These are phyloP conservation scores for Teunomyces tritomae DNA, from an alignment of 805 yeast genomes.

Conservation along the genomic window DNA sequence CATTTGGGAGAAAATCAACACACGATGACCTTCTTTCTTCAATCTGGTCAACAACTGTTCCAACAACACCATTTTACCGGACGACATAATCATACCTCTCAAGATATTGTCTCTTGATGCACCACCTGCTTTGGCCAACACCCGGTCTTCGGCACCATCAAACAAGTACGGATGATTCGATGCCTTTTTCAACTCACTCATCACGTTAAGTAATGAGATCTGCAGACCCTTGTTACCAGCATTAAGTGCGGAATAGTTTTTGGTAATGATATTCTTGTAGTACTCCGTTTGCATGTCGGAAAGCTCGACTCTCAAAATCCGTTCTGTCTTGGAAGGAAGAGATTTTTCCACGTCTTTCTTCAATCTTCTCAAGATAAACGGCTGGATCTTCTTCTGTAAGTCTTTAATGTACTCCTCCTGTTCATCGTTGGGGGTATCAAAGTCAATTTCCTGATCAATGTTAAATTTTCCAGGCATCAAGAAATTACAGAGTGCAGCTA, in stretches of 20 bases:
- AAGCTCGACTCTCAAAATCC: conserved; percentile 90
- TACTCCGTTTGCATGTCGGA: conserved; percentile 94
- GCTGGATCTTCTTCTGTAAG: conserved; percentile 80
- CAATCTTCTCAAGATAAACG: conserved; percentile 87
- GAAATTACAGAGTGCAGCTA: conserved; percentile 92
- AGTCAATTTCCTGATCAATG: conserved; percentile 93
- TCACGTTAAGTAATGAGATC: conserved; percentile 81
- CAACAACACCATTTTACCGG: conserved; percentile 95
- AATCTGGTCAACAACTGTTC: conserved; percentile 85
- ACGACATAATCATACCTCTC: conserved; percentile 92
- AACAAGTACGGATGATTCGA: conserved; percentile 95
- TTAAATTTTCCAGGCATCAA: conserved; percentile 91
- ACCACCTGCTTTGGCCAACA: conserved; percentile 61
- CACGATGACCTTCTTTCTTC: conserved; percentile 93
- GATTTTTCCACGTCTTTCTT: conserved; percentile 98
- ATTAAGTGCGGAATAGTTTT: conserved; percentile 87
- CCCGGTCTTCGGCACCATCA: conserved; percentile 86
- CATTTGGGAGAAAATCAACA: conserved; percentile 94
- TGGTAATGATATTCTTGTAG: conserved; percentile 88
- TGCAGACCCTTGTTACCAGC: conserved; percentile 80
- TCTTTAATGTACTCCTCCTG: conserved; percentile 89
- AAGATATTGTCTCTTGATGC: conserved; percentile 73
- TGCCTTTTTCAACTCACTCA: conserved; percentile 95
- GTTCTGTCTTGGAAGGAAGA: conserved; percentile 91
- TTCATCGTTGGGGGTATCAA: conserved; percentile 80